phyloP scores from a whole-genome alignment of 176 grass and related monocot genomes.

The Zizania latifolia region DNA sequence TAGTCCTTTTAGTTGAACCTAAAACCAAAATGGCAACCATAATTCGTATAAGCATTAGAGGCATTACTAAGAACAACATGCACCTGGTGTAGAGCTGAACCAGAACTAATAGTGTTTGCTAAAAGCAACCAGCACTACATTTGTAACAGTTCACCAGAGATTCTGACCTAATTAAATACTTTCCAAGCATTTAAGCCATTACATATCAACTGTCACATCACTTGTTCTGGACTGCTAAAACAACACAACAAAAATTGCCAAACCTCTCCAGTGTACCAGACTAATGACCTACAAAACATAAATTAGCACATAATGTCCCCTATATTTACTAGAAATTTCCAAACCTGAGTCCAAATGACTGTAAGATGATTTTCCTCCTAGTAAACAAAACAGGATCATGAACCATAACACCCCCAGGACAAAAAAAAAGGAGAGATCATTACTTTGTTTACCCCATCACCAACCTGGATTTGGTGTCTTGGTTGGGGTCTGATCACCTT shows the following conservation, averaged over 20 bases:
- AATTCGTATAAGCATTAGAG: neutral
- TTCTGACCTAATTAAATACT: too few species aligned
- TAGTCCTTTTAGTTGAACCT: slow-evolving; percentile 5
- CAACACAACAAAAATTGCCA: neutral
- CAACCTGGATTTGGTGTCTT: slow-evolving; percentile 45
- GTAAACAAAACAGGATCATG: slow-evolving; percentile 21
- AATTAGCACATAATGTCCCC: neutral
- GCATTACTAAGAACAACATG: slow-evolving; percentile 5
- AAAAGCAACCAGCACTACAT: neutral
- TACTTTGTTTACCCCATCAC: slow-evolving; percentile 33
- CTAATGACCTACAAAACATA: neutral
- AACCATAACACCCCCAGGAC: too few species aligned
- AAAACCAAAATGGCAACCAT: neutral
- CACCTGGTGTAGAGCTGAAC: neutral
- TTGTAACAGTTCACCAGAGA: too few species aligned
- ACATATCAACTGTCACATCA: neutral
- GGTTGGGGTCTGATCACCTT: slow-evolving; percentile 15
- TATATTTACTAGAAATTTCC: slow-evolving; percentile 14
- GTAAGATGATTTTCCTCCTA: neutral
- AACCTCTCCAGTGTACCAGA: neutral
- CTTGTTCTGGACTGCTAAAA: neutral
- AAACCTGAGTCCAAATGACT: slow-evolving; percentile 25
- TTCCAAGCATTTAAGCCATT: too few species aligned
- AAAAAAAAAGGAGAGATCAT: neutral
- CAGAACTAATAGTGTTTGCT: neutral